Evolutionary conservation across 1,139 yeast species (phyloP).

Genomic region (Yarrowia galli): DNA sequence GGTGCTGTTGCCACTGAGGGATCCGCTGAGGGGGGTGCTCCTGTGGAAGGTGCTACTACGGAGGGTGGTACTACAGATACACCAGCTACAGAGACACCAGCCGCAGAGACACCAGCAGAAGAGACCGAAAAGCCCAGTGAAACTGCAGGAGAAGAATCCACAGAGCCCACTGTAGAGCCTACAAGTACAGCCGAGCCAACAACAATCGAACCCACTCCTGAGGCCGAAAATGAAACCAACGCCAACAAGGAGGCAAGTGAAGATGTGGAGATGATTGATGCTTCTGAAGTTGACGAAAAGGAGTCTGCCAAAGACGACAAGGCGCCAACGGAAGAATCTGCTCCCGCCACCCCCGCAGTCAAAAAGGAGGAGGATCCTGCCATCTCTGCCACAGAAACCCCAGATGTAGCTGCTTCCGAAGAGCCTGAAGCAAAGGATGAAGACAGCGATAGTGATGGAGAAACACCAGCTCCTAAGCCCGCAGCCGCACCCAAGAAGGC

Average conservation of each 20-base stretch:
- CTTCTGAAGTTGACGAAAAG: neutral
- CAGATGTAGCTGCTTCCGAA: slow-evolving; percentile 16
- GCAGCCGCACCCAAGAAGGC: slow-evolving; percentile 38
- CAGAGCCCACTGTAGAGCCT: neutral
- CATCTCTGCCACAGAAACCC: slow-evolving; percentile 10
- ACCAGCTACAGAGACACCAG: neutral
- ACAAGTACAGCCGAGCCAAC: neutral
- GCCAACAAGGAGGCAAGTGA: neutral
- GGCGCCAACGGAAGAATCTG: neutral
- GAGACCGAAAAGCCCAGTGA: no score
- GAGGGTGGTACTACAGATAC: no score
- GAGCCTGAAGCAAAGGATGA: slow-evolving; percentile 39
- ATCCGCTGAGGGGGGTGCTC: no score
- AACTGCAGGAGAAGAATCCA: neutral
- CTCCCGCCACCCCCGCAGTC: neutral
- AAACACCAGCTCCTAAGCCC: slow-evolving; percentile 38
- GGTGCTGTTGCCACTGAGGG: neutral
- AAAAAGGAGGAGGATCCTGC: slow-evolving; percentile 30
- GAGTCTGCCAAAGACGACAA: neutral
- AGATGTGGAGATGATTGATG: slow-evolving; percentile 17
- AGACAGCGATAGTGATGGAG: slow-evolving; percentile 40
- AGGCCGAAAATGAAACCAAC: neutral
- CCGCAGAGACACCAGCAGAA: no score
- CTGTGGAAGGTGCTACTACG: no score
- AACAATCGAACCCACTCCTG: neutral